phyloP scores from a whole-genome alignment of 2,329 filamentous ascomycete species.

The Aureobasidium uvarum region DNA sequence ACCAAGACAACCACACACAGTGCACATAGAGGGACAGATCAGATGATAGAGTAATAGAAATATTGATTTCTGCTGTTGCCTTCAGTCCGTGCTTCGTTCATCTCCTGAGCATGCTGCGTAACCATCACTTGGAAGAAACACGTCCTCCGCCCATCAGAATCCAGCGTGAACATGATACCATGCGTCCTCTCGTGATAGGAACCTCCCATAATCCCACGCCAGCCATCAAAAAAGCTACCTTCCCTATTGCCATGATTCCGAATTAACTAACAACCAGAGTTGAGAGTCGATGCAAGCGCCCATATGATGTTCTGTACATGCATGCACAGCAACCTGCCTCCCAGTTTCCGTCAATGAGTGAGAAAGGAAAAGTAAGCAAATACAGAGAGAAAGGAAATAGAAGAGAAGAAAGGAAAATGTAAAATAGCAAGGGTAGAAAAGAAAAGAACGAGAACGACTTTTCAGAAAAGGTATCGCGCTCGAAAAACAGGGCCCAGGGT shows the following conservation, averaged over 20 bases:
- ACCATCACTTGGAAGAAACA: not conserved
- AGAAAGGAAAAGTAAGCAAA: conserved; percentile 18
- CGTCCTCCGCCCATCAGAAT: conserved; percentile 5
- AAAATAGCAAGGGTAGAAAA: conserved; percentile 11
- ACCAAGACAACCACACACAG: not conserved
- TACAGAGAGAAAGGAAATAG: conserved; percentile 12
- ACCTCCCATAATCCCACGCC: conserved; percentile 5
- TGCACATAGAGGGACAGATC: not conserved
- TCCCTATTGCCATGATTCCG: conserved; percentile 9
- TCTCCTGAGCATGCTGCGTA: conserved; percentile 5
- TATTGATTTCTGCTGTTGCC: conserved; percentile 21
- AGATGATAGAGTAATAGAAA: conserved; percentile 6
- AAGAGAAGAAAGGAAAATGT: conserved; percentile 8
- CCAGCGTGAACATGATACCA: conserved; percentile 18
- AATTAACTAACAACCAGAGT: conserved; percentile 20
- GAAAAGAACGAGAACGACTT: conserved; percentile 18
- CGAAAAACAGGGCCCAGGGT: conserved; percentile 1
- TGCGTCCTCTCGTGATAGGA: conserved; percentile 1
- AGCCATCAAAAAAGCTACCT: conserved; percentile 6
- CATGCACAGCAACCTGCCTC: conserved; percentile 9
- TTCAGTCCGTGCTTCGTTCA: not conserved
- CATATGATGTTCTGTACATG: conserved; percentile 14
- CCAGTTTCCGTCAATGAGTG: conserved; percentile 3
- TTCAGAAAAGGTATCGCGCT: conserved; percentile 14
- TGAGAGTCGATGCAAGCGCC: conserved; percentile 19